These are phyloP conservation scores for Exophiala alcalophila DNA, from an alignment of 2,329 filamentous ascomycete species.

Conservation along the genomic window DNA sequence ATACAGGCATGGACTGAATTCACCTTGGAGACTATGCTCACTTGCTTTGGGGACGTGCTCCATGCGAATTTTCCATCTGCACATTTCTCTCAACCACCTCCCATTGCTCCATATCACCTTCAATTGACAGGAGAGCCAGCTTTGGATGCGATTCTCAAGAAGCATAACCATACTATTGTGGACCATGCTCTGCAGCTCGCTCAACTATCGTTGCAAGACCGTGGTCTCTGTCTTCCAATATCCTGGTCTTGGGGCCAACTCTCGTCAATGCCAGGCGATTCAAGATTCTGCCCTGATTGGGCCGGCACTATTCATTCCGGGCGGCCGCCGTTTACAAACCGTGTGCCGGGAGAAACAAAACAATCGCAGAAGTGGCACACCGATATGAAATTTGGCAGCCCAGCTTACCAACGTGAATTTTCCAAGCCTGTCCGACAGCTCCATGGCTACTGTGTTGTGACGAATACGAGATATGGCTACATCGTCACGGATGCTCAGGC, in stretches of 20 bases:
- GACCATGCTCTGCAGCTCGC: slow-evolving; percentile 1
- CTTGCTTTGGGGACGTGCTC: slow-evolving; percentile 1
- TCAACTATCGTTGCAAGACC: not conserved
- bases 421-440: no score
- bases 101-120: not conserved
- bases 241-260: not conserved
- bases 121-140: not conserved
- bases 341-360: slow-evolving; percentile 1
- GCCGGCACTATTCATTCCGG: not conserved
- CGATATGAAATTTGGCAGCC: no score
- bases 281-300: slow-evolving; percentile 1
- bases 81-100: not conserved
- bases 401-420: no score
- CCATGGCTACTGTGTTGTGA: no score
- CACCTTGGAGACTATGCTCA: not conserved
- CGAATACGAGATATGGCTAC: no score
- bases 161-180: slow-evolving; percentile 1
- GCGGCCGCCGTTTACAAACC: not conserved
- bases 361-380: not conserved
- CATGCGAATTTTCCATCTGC: not conserved
- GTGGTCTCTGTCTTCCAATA: not conserved
- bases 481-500: no score
- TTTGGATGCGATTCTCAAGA: not conserved
- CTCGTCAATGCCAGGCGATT: not conserved
- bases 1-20: not conserved